Conservation (phyloP, 768 basidiomycete genomes). For the Podaxis sp. region DNA sequence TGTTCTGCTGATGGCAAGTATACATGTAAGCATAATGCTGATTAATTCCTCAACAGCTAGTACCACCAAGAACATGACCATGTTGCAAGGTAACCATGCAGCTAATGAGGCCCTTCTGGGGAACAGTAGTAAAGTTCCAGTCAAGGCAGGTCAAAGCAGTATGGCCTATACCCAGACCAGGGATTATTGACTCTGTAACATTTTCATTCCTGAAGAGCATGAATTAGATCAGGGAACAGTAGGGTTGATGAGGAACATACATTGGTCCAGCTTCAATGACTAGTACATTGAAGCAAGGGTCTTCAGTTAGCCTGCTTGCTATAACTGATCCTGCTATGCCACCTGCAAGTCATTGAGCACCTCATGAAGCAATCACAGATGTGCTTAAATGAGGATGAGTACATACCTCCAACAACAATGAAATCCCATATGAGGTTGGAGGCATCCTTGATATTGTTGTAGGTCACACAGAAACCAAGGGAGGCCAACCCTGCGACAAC, state of each 20-base stretch:
- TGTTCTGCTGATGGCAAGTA: too few relatives aligned
- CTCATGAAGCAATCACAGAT: not conserved
- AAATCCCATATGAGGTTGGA: constrained; percentile 14
- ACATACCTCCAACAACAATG: constrained; percentile 18
- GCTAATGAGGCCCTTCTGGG: constrained; percentile 26
- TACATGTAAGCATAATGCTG: too few relatives aligned
- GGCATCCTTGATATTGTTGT: constrained; percentile 3
- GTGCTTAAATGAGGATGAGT: constrained; percentile 14
- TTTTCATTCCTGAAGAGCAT: not conserved
- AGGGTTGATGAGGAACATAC: not conserved
- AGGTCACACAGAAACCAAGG: not conserved
- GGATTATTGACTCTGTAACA: constrained; percentile 20
- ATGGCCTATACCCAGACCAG: constrained; percentile 1
- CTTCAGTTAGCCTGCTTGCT: constrained; percentile 28
- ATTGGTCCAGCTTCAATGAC: constrained; percentile 18
- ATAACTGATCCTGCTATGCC: constrained; percentile 30
- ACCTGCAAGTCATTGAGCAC: constrained; percentile 14
- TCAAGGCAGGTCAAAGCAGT: constrained; percentile 13
- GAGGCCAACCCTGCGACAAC: not conserved
- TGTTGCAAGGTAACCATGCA: constrained; percentile 26
- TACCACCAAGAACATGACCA: constrained; percentile 33
- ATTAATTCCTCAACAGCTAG: too few relatives aligned
- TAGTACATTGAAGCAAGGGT: constrained; percentile 14
- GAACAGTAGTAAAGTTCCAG: constrained; percentile 33
- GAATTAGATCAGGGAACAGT: not conserved